These are phyloP conservation scores for Echeveria elegans DNA, from an alignment of 164 flowering plant genomes.

Conservation along the genomic window DNA sequence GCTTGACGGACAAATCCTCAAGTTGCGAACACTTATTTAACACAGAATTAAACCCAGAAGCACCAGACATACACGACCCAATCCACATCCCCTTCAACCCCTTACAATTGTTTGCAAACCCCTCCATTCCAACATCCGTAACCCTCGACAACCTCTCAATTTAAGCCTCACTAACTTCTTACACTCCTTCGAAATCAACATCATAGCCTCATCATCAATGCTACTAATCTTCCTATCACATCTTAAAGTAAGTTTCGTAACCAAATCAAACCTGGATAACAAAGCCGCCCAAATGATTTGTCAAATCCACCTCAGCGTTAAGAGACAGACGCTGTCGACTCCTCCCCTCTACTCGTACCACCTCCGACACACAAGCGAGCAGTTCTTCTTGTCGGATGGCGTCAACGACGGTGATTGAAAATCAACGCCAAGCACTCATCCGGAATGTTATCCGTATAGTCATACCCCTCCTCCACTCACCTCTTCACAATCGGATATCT, in stretches of 20 bases:
- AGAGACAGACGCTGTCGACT: conserved; percentile 49
- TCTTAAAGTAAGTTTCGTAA: conserved; percentile 32
- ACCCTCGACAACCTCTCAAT: not conserved
- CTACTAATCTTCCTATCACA: not conserved
- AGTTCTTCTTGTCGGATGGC: conserved; percentile 34
- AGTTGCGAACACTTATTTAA: not conserved
- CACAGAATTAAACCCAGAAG: not conserved
- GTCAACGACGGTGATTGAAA: conserved; percentile 31
- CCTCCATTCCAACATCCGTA: not conserved
- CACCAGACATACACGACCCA: not conserved
- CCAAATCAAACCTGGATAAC: conserved; percentile 38
- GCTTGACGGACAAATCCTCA: not conserved
- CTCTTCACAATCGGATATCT: conserved; percentile 2
- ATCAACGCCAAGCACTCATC: conserved; percentile 45
- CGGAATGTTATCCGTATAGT: conserved; percentile 21
- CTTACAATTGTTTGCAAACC: not conserved
- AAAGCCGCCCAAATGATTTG: conserved; percentile 20
- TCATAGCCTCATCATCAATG: not conserved
- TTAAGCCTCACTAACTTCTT: not conserved
- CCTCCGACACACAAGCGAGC: conserved; percentile 42
- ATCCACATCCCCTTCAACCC: not conserved
- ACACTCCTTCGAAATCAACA: not conserved
- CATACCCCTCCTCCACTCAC: not conserved
- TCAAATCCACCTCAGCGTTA: conserved; percentile 31
- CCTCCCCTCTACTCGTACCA: conserved; percentile 47